Conservation (phyloP, 1,139 yeast species). For the Yamadazyma epiphylla region DNA sequence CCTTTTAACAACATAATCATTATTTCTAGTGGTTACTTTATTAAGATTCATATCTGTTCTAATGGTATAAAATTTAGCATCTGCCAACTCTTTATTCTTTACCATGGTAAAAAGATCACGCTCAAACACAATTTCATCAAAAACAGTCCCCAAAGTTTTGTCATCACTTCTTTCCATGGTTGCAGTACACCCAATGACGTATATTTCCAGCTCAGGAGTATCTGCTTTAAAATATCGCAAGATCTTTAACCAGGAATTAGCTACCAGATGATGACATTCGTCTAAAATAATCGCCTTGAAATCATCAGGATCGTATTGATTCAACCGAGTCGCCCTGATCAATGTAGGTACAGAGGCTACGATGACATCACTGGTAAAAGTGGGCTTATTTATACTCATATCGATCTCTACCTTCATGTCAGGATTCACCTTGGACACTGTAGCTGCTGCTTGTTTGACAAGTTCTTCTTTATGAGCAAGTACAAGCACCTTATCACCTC, state of each 20-base stretch:
- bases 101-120: constrained; percentile 68
- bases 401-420: constrained; percentile 60
- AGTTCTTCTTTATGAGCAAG: constrained; percentile 83
- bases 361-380: constrained; percentile 54
- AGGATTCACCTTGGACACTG: constrained; percentile 50
- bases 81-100: constrained; percentile 62
- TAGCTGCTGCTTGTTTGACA: constrained; percentile 62
- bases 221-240: constrained; percentile 57
- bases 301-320: constrained; percentile 49
- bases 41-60: constrained; percentile 36
- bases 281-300: constrained; percentile 78
- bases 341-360: constrained; percentile 79
- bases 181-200: constrained; percentile 84
- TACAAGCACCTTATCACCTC: constrained; percentile 55
- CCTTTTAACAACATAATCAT: constrained; percentile 54
- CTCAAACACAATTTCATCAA: constrained; percentile 76
- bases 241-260: constrained; percentile 59
- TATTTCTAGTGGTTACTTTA: constrained; percentile 26
- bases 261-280: constrained; percentile 93
- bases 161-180: constrained; percentile 71
- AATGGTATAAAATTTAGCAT: constrained; percentile 63
- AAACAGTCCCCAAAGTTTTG: constrained; percentile 50
- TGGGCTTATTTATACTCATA: constrained; percentile 52
- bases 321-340: constrained; percentile 44
- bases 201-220: constrained; percentile 36